Evolutionary conservation across 371 early-diverging fungal genomes (phyloP).

Genomic region (Actinomucor elegans): DNA sequence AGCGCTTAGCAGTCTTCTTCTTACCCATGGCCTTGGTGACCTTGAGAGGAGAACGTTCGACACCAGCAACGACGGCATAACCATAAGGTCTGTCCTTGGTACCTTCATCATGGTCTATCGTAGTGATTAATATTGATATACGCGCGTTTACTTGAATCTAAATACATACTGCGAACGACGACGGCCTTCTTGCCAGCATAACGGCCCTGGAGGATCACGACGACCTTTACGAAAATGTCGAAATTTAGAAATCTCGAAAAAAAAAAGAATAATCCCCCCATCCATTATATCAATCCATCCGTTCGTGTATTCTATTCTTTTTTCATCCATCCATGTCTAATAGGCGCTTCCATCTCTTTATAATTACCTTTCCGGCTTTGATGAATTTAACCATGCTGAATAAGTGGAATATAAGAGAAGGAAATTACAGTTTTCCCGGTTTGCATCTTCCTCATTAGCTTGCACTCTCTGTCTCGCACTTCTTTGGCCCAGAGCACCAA

Average conservation of each 20-base stretch:
- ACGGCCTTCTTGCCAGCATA: conserved; percentile 99
- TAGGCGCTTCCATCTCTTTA: conserved; percentile 22
- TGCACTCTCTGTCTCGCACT: no score
- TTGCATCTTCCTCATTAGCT: conserved; percentile 7
- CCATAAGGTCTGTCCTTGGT: conserved; percentile 93
- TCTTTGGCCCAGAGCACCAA: no score
- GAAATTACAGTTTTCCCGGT: conserved; percentile 13
- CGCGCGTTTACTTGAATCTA: no score
- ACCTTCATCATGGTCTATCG: conserved; percentile 75
- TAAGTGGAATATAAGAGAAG: conserved; percentile 30
- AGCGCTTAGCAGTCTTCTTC: conserved; percentile 93
- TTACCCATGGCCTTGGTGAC: conserved; percentile 92
- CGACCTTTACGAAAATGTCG: conserved; percentile 80
- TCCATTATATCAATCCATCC: conserved; percentile 27
- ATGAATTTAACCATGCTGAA: conserved; percentile 74
- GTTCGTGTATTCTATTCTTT: not conserved
- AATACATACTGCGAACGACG: conserved; percentile 79
- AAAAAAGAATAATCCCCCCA: conserved; percentile 20
- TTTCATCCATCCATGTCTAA: conserved; percentile 6
- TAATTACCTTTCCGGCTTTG: conserved; percentile 63
- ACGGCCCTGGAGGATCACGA: conserved; percentile 94
- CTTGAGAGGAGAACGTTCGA: conserved; percentile 95
- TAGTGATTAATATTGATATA: not conserved
- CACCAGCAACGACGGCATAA: conserved; percentile 96
- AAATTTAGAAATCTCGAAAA: not conserved